A percentile compares a stretch with the other conserved stretches of the same genome.
Evolutionary conservation across 768 basidiomycete genomes (phyloP).

Genomic region (Strobilomyces echinocephalus): DNA sequence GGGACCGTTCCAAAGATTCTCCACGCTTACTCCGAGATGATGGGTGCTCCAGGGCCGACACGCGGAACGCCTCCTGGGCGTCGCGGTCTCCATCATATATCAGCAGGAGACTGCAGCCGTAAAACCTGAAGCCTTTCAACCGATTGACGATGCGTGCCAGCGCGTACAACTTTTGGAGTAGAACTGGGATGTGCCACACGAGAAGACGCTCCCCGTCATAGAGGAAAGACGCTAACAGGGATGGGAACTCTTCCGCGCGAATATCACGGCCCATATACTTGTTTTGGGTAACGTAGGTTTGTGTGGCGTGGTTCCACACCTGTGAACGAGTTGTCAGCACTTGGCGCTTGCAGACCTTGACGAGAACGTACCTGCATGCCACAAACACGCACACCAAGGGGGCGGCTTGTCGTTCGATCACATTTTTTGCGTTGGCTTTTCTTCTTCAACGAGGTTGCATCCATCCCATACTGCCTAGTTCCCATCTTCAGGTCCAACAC

Average conservation of each 20-base stretch:
- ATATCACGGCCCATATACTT: constrained; percentile 95
- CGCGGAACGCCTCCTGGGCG: constrained; percentile 70
- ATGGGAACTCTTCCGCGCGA: constrained; percentile 77
- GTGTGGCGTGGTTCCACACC: constrained; percentile 89
- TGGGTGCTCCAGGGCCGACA: constrained; percentile 58
- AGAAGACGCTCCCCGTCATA: constrained; percentile 79
- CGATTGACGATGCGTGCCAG: constrained; percentile 86
- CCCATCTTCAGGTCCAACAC: constrained; percentile 99
- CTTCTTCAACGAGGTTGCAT: constrained; percentile 89
- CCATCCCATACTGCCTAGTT: constrained; percentile 97
- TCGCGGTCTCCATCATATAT: constrained; percentile 97
- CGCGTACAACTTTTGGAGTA: constrained; percentile 90
- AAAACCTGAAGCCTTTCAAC: constrained; percentile 94
- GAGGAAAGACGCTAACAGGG: constrained; percentile 78
- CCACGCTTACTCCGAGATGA: constrained; percentile 67
- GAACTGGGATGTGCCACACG: constrained; percentile 85
- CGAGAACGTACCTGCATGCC: constrained; percentile 88
- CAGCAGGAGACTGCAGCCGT: constrained; percentile 92
- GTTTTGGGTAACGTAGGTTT: constrained; percentile 88
- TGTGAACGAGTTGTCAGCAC: constrained; percentile 30
- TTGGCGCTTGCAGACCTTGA: not conserved
- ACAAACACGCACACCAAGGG: constrained; percentile 88
- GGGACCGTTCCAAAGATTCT: constrained; percentile 67
- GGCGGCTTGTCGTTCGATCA: constrained; percentile 88
- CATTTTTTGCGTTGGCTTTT: constrained; percentile 99